Evolutionary conservation across 257 asterid species (phyloP).

Genomic region (Capsicum pubescens): DNA sequence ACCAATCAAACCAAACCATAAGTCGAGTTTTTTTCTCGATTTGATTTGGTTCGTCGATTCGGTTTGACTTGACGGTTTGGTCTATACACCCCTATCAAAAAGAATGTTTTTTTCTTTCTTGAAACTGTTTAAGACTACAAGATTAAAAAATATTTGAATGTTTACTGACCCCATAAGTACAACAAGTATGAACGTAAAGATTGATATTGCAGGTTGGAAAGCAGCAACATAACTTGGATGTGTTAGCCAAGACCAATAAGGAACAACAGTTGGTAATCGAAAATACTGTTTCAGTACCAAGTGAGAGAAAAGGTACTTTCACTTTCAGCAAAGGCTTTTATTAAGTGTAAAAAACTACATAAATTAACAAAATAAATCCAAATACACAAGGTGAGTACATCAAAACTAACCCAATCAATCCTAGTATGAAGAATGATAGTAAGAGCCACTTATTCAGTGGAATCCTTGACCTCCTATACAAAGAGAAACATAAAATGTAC

Average conservation of each 20-base stretch:
- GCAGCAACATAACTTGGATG: slow-evolving; percentile 98
- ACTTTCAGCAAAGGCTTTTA: background rate
- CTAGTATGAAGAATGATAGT: slow-evolving; percentile 82
- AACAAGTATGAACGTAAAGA: slow-evolving; percentile 88
- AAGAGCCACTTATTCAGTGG: slow-evolving; percentile 70
- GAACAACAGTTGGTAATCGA: slow-evolving; percentile 92
- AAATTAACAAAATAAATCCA: slow-evolving; percentile 26
- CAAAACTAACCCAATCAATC: slow-evolving; percentile 81
- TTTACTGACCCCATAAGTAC: slow-evolving; percentile 84
- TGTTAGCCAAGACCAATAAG: slow-evolving; percentile 94
- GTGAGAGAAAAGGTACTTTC: background rate
- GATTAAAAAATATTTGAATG: background rate
- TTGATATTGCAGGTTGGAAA: slow-evolving; percentile 94
- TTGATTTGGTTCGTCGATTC: no score
- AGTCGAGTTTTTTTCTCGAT: no score
- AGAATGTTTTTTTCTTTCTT: no score
- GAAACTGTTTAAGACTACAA: no score
- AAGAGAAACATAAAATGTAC: background rate
- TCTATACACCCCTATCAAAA: no score
- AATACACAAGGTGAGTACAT: slow-evolving; percentile 23
- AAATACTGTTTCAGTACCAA: slow-evolving; percentile 58
- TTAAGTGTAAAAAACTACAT: background rate
- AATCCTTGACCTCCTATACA: slow-evolving; percentile 71
- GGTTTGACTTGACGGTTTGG: no score
- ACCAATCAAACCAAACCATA: no score